Conservation (phyloP, 371 early-diverging fungal genomes). For the Rhizopus delemar region DNA sequence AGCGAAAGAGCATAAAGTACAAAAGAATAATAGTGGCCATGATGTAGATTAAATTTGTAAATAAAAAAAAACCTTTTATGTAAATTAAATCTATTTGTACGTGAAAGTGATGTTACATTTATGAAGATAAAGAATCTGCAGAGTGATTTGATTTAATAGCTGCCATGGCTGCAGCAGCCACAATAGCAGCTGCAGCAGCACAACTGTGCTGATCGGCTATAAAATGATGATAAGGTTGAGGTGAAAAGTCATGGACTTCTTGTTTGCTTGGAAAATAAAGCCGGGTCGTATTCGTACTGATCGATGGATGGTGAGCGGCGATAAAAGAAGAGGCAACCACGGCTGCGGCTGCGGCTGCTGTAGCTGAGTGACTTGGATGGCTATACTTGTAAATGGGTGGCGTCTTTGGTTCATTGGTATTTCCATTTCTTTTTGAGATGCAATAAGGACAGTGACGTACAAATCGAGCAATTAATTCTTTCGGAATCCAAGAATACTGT, state of each 20-base stretch:
- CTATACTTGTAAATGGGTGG: neutral
- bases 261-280: constrained; percentile 2
- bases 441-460: constrained; percentile 62
- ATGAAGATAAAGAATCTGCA: neutral
- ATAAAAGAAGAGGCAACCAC: constrained; percentile 15
- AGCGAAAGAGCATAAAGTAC: constrained; percentile 16
- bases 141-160: constrained; percentile 11
- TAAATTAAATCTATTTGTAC: neutral
- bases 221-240: neutral
- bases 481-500: constrained; percentile 62
- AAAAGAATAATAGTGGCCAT: neutral
- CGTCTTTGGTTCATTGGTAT: constrained; percentile 5
- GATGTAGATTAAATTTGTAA: neutral
- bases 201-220: neutral
- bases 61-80: neutral
- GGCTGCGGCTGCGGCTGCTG: constrained; percentile 32
- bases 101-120: neutral
- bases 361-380: constrained; percentile 12
- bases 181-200: constrained; percentile 18
- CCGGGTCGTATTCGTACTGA: neutral
- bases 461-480: constrained; percentile 61
- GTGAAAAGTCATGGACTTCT: neutral
- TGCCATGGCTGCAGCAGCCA: constrained; percentile 21
- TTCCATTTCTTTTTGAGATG: constrained; percentile 45
- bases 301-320: neutral